phyloP scores from a whole-genome alignment of 192 early-diverging fungal genomes.

The Piromyces finnis region DNA sequence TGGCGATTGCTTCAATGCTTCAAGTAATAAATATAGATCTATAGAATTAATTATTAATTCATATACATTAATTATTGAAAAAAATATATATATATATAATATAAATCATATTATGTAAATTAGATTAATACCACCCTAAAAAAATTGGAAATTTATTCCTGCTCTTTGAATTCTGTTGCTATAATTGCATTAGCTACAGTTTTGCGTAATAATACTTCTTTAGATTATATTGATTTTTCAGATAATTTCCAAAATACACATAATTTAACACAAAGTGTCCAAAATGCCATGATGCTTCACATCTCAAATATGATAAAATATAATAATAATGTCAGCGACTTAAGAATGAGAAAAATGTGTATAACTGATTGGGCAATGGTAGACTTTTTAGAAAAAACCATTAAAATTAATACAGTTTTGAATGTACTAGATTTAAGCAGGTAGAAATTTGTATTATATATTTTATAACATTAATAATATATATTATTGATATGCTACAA shows the following conservation, averaged over 20 bases:
- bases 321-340: not conserved
- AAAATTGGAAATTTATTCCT: not conserved
- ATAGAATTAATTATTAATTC: too few relatives aligned
- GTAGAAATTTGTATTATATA: not conserved
- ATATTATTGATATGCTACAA: too few relatives aligned
- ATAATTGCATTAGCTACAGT: not conserved
- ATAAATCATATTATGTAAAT: not conserved
- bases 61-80: too few relatives aligned
- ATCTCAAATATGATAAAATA: not conserved
- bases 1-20: not conserved
- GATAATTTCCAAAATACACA: not conserved
- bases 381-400: not conserved
- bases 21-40: too few relatives aligned
- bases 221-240: not conserved
- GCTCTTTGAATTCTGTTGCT: not conserved
- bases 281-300: not conserved
- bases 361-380: not conserved
- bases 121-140: not conserved
- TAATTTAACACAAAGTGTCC: not conserved
- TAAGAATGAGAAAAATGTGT: not conserved
- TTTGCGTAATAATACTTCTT: not conserved
- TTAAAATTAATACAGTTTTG: not conserved
- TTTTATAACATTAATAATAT: too few relatives aligned
- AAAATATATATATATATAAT: too few relatives aligned
- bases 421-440: not conserved